Percentiles rank a stretch among this genome's conserved stretches.
These are phyloP conservation scores for Pascua guehoae DNA, from an alignment of 1,284 basidiomycete species.

Conservation along the genomic window DNA sequence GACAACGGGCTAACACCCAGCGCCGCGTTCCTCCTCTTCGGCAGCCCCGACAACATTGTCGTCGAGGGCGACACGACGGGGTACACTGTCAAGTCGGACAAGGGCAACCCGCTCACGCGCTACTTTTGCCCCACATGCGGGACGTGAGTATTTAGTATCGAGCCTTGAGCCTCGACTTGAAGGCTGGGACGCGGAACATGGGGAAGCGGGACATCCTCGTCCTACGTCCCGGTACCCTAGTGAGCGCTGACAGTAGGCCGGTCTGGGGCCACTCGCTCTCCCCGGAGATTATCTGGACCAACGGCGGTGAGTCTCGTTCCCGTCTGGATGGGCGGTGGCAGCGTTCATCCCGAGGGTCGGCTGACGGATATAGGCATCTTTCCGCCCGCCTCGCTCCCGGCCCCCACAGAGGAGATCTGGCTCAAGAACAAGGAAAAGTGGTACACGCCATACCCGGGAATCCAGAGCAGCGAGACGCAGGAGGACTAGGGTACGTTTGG, in stretches of 20 bases:
- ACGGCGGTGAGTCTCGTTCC: too few relatives aligned
- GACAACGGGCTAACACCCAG: not conserved
- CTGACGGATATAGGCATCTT: not conserved
- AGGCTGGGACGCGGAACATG: not conserved
- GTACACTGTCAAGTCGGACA: not conserved
- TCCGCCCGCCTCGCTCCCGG: not conserved
- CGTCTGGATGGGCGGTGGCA: too few relatives aligned
- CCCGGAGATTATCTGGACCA: too few relatives aligned
- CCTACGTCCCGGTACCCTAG: too few relatives aligned
- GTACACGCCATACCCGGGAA: not conserved
- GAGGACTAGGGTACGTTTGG: too few relatives aligned
- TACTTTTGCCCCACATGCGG: not conserved
- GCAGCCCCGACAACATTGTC: not conserved
- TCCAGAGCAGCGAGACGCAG: not conserved
- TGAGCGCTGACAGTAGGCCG: too few relatives aligned
- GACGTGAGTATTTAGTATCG: too few relatives aligned
- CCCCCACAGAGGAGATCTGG: not conserved
- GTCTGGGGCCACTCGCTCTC: too few relatives aligned
- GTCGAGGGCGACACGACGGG: not conserved
- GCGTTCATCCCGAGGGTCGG: not conserved
- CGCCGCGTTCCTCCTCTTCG: not conserved
- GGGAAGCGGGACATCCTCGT: not conserved
- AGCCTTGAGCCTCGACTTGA: too few relatives aligned
- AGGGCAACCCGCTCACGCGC: constrained; percentile 1
- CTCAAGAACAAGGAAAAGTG: not conserved